Percentiles rank a stretch among this genome's conserved stretches.
Conservation (phyloP, 768 basidiomycete species). For the Mycena kentingensis region DNA sequence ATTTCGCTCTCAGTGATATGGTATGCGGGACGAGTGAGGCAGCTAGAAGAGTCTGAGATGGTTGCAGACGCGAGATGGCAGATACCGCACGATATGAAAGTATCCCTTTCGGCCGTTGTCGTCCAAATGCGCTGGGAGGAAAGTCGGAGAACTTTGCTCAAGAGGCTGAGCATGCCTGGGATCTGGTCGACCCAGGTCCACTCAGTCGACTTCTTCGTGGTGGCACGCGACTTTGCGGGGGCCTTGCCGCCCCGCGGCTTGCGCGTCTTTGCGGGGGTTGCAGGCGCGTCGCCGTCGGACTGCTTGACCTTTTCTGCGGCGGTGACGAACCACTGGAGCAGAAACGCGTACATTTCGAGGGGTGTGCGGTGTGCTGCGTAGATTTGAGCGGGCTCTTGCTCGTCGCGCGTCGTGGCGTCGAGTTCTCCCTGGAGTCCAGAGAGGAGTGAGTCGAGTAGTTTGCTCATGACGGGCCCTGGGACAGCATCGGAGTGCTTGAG, state of each 20-base stretch:
- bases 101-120: slow-evolving; percentile 81
- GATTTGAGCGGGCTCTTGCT: slow-evolving; percentile 65
- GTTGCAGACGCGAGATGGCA: background rate
- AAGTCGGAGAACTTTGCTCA: slow-evolving; percentile 69
- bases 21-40: slow-evolving; percentile 86
- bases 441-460: slow-evolving; percentile 83
- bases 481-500: slow-evolving; percentile 74
- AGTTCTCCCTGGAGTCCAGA: slow-evolving; percentile 76
- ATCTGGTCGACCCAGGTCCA: slow-evolving; percentile 86
- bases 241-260: slow-evolving; percentile 65
- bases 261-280: slow-evolving; percentile 49
- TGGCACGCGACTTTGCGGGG: slow-evolving; percentile 36
- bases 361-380: slow-evolving; percentile 66
- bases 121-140: slow-evolving; percentile 85
- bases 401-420: slow-evolving; percentile 70
- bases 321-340: slow-evolving; percentile 87
- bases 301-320: slow-evolving; percentile 79
- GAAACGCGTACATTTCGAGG: slow-evolving; percentile 90
- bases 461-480: slow-evolving; percentile 69
- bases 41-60: slow-evolving; percentile 48
- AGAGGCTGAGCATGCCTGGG: slow-evolving; percentile 63
- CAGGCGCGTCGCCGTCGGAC: slow-evolving; percentile 46
- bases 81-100: slow-evolving; percentile 73
- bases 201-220: slow-evolving; percentile 46
- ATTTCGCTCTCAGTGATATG: slow-evolving; percentile 82